These are phyloP conservation scores for Pelagophyceae sp. DNA, from an alignment of 352 stramenopile species.

Conservation along the genomic window DNA sequence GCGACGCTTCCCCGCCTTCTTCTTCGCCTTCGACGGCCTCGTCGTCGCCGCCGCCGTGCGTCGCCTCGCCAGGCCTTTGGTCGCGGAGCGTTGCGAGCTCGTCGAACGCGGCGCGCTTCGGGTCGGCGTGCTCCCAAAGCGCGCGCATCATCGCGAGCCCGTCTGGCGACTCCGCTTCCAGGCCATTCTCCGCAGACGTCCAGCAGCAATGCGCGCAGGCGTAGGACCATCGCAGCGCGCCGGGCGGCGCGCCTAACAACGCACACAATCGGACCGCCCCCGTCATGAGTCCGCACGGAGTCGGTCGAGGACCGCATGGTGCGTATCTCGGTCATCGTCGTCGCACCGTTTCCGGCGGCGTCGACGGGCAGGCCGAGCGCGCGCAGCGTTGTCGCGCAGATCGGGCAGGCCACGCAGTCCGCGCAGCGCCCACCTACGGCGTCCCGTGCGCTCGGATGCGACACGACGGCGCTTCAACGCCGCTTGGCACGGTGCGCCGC, in stretches of 20 bases:
- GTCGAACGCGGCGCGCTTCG: slow-evolving; percentile 1
- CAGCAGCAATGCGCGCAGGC: slow-evolving; percentile 2
- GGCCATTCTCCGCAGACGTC: not conserved
- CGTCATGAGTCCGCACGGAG: no score
- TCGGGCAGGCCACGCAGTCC: not conserved
- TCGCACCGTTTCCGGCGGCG: not conserved
- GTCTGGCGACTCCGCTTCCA: not conserved
- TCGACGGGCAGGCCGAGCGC: not conserved
- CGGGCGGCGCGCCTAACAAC: not conserved
- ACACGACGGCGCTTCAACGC: no score
- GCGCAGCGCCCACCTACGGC: not conserved
- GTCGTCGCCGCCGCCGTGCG: not conserved
- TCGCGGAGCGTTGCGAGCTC: no score
- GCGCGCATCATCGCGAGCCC: not conserved
- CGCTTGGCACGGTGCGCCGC: no score
- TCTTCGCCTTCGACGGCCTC: not conserved
- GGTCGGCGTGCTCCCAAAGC: not conserved
- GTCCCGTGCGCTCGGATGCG: no score
- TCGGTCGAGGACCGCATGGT: no score
- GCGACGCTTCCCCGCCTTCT: not conserved
- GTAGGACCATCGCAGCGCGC: not conserved
- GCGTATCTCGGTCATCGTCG: not conserved
- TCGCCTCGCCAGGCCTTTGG: no score
- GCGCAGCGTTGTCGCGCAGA: slow-evolving; percentile 10
- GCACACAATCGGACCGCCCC: no score